Percentiles rank a stretch among this genome's conserved stretches.
Conservation (phyloP, 1,284 basidiomycete species). For the Sphagnurus paluster region DNA sequence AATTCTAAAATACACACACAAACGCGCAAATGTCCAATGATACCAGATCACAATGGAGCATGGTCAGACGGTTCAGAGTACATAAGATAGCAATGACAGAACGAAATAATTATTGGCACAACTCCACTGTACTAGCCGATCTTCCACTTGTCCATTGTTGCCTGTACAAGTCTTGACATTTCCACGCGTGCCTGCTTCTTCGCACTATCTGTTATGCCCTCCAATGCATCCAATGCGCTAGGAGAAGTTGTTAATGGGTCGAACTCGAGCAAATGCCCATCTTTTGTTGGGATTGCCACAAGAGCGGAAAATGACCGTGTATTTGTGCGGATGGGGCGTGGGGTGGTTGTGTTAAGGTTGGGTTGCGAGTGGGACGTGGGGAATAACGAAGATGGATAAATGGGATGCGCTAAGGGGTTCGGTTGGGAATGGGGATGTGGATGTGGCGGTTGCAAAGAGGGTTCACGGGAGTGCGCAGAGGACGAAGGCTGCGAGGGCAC, state of each 20-base stretch:
- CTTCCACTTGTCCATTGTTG: conserved; percentile 74
- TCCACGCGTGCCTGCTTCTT: conserved; percentile 79
- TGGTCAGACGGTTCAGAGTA: conserved; percentile 1
- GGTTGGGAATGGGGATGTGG: conserved; percentile 23
- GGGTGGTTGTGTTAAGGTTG: conserved; percentile 25
- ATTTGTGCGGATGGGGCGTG: conserved; percentile 30
- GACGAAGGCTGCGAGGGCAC: conserved; percentile 36
- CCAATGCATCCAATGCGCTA: conserved; percentile 64
- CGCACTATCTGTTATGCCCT: conserved; percentile 75
- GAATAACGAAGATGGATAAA: conserved; percentile 32
- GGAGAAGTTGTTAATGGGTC: conserved; percentile 74
- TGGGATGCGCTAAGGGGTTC: conserved; percentile 29
- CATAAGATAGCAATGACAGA: background rate
- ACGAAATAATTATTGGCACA: background rate
- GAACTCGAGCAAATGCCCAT: conserved; percentile 77
- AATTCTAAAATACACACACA: conserved; percentile 3
- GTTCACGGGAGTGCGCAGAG: conserved; percentile 44
- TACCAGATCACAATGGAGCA: conserved; percentile 2
- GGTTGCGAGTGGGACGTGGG: conserved; percentile 30
- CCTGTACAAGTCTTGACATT: conserved; percentile 66
- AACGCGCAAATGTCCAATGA: conserved; percentile 7
- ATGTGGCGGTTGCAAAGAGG: conserved; percentile 39
- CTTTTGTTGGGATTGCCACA: conserved; percentile 70
- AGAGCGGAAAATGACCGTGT: conserved; percentile 45
- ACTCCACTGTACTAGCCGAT: conserved; percentile 44